These are phyloP conservation scores for Themeda triandra DNA, from an alignment of 176 grass and related monocot species.

Conservation along the genomic window DNA sequence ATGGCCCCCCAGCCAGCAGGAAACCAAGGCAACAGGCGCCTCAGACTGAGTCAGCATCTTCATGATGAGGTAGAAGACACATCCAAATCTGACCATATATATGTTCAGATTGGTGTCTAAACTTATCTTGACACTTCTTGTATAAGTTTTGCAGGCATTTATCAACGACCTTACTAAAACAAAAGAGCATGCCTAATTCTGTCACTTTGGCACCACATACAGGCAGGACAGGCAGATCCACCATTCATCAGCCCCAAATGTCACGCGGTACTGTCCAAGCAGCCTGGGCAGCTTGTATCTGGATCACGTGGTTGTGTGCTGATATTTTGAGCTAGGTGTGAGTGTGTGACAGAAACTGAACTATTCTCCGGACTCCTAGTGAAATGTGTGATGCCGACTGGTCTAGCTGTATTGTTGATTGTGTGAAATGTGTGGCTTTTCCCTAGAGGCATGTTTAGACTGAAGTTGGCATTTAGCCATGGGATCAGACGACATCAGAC, in stretches of 20 bases:
- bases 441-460: neutral
- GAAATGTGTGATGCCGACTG: conserved; percentile 7
- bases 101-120: neutral
- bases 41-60: conserved; percentile 52
- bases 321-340: conserved; percentile 36
- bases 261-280: neutral
- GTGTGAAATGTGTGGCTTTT: conserved; percentile 11
- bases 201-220: neutral
- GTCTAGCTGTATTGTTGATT: neutral
- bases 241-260: conserved; percentile 7
- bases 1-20: conserved; percentile 60
- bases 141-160: conserved; percentile 12
- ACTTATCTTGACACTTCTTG: neutral
- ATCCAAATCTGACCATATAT: neutral
- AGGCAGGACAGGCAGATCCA: neutral
- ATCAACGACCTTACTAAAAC: neutral
- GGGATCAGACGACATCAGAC: no score
- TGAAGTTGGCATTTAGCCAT: conserved; percentile 10
- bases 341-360: conserved; percentile 17
- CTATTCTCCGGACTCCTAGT: neutral
- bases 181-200: neutral
- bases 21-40: conserved; percentile 45
- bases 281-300: conserved; percentile 28
- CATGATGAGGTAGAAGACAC: conserved; percentile 47
- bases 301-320: conserved; percentile 8